Evolutionary conservation across 352 stramenopile genomes (phyloP), one percentile per base, ranked within the genome.

Genomic region (Pythium apleroticum): DNA sequence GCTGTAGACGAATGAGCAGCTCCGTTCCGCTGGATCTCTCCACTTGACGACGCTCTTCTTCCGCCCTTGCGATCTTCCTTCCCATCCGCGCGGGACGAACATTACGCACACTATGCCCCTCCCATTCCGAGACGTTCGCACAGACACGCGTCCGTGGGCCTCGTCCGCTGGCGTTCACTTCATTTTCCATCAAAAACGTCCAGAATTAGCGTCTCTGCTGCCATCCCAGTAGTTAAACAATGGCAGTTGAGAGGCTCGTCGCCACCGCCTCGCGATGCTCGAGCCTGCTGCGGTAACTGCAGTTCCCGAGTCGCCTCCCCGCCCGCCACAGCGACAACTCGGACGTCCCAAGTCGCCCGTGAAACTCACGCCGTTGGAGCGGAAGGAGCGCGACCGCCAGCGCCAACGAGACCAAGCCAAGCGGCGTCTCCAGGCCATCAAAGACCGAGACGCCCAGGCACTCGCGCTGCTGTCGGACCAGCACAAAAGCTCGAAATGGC

Each of bases 351-450:
- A 55, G 17, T 70, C 68, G 27, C 68, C 68, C 1, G 53, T 68
- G 14, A 74, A 74, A 48, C 62, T 74, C 43, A 74, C 68, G n/a
- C 68, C 68, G n/a, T 30, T 74, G 52, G 68, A 74, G 33, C 43
- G 35, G n/a, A 74, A 74, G 20, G 62, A 60, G 12, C 68, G 58
- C 22, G 68, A 74, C 43, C 61, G 62, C n/a, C 45, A 70, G 48
- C 68, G 61, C 25, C 56, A 63, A 19, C 58, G 52, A 56, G 68
- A 74, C 11, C 68, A 74, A 48, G 68, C 68, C 15, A 24, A 61
- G 28, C 61, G 62, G 17, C 68, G 68, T 15, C 1, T 57, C 15
- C 57, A 63, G 39, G 22, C 35, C 14, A 59, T 74, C 54, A 35
- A 56, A 41, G 59, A 63, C n/a, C 62, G 57, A 20, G 50, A 68